Base-by-base conservation (phyloP, 805 yeast genomes). In the Naumovozyma baii region DNA sequence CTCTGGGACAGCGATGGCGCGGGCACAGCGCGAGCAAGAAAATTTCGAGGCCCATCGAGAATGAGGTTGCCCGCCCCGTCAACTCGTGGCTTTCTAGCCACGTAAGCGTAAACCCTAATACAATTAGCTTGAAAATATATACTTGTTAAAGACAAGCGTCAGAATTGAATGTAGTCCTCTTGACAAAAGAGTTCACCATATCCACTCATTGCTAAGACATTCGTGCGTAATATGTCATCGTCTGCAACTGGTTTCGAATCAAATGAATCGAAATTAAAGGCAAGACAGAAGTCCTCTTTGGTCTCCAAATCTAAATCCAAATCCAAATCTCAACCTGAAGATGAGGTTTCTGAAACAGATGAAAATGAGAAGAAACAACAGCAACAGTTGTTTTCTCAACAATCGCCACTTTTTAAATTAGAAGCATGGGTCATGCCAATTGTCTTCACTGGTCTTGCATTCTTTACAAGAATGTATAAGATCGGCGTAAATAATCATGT, bases 401-500 rank as follows among this genome's bases (percentile, higher is more conserved):
- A 32, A 15, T 34, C 36, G 13, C 47, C 54, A 5, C 36, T 47
- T 35, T 20, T 19, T 3, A 39, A 41, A n/a, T 19, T 55, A 18
- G 72, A 68, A 49, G 47, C 68, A 3, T 38, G 59, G 33, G 41
- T 63, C 8, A 68, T 69, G 38, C 76, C 79, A 2, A 25, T 72
- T 3, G 3, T 69, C 1, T 55, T 74, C 39, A 73, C 78, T 0
- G 48, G 50, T 0, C 25, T 72, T 2, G 68, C 83, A 3, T 61
- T 72, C 20, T 73, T 68, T 45, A 70, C 78, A 4, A 70, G 92
- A 53, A 67, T 79, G 45, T 70, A 78, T 52, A 68, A 71, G 31
- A 77, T 83, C 36, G 77, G 74, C 16, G 61, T 63, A 30, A 69
- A 77, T 40, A 60, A 73, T 36, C 69, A 67, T 39, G 90, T 83